Base-by-base conservation (phyloP, 177 flowering plant genomes). In the Vitis hybrid region DNA sequence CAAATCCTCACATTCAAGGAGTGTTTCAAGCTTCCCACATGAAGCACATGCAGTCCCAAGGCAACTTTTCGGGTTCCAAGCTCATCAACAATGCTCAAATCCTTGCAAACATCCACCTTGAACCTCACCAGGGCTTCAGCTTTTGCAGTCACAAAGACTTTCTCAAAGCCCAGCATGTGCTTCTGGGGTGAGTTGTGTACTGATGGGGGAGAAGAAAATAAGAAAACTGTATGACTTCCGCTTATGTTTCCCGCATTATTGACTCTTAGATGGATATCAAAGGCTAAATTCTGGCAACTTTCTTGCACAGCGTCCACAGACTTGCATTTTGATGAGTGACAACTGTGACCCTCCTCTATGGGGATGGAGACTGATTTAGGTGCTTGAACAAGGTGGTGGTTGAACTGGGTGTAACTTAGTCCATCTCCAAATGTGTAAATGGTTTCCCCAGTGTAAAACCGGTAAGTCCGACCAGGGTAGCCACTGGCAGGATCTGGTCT, bases 381-480 rank as follows among this genome's bases (percentile, higher is more conserved):
- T 19, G 94, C 97, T 66, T 63, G 72, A n/a, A 80, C 84, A n/a
- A 95, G 84, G 32, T 78, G 70, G 74, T 93, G 94, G 11, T 50
- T 75, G 79, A 87, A 81, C 1, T 12, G 3, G 2, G 95, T 66
- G 83, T 88, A 96, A 81, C 99, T 89, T 27, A 91, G 68, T 27
- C 99, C 99, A 69, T 93, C 91, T 3, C 99, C 99, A 65, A 93
- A 96, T 19, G 83, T 3, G 60, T 83, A 93, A 10, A 96, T 79
- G 0, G 88, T 83, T 71, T 85, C 81, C 0, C 98, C 98, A 0
- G 84, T 89, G 85, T 95, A 95, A 81, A 95, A 95, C 55, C 99
- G 76, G 75, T 95, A 95, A 2, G 87, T 88, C 60, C 99, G 72
- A 6, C 99, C 99, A 0, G 99, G 99, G 78, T 90, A 93, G 7